Base-by-base conservation (phyloP, 2,329 filamentous ascomycete genomes). In the Colletotrichum coccodes region DNA sequence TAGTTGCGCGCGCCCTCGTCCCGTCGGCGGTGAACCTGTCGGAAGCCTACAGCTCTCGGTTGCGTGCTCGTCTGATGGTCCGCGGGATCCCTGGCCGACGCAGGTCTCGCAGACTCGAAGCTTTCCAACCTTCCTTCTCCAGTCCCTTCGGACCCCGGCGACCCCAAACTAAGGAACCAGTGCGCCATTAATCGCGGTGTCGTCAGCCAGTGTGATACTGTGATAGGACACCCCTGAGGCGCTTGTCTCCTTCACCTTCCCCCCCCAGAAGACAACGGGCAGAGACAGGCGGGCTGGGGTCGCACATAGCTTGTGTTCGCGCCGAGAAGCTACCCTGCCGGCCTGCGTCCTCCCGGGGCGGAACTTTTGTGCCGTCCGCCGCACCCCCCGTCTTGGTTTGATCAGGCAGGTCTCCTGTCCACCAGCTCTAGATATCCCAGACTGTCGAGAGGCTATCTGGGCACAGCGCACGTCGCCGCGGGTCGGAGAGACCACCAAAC, bases 391-490 rank as follows among this genome's bases (percentile, higher is more conserved):
- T n/a, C 65, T 60, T 56, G 32, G 23, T 46, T 65, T 18, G 47
- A 65, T 68, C 53, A 11, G 60, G 65, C 60, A 68, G 65, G 65
- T 68, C 60, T 68, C 53, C 18, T 26, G 8, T 36, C 47, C 47
- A 40, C 38, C 30, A 34, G 38, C 44, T 18, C 56, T 4, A 58
- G 3, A 14, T 21, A 56, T 26, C 5, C 36, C 36, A 11, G 36
- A 21, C 21, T 6, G 18, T 42, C 23, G 14, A 40, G 12, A 44
- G 50, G 60, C 23, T 38, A 56, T 38, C 18, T 18, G 28, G 36
- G 21, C 23, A 63, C n/a, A 32, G 52, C 36, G 62, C 36, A 28
- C 46, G 38, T 61, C 46, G 32, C 21, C 42, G 60, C 64, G 28
- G 52, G 52, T 50, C 64, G 49, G 60, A 49, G 38, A 23, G 60